phyloP scores from a whole-genome alignment of 768 basidiomycete genomes.

The Auriscalpium microsporum region DNA sequence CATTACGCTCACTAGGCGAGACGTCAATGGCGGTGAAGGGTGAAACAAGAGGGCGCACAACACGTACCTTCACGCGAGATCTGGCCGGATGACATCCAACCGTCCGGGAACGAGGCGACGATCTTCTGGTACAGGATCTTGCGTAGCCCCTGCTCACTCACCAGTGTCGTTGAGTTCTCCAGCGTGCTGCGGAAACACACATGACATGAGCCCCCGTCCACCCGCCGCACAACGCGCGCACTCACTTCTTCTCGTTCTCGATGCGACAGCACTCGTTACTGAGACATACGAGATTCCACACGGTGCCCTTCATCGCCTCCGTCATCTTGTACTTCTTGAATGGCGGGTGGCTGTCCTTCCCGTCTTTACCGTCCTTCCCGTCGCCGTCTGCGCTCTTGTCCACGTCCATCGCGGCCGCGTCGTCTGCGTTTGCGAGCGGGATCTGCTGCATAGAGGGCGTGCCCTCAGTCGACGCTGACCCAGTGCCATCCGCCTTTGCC shows the following conservation, averaged over 20 bases:
- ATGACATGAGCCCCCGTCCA: background rate
- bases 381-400: constrained; percentile 24
- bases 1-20: constrained; percentile 63
- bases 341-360: constrained; percentile 48
- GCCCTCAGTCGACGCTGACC: constrained; percentile 17
- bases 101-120: constrained; percentile 70
- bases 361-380: constrained; percentile 25
- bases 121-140: constrained; percentile 84
- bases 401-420: constrained; percentile 13
- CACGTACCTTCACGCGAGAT: constrained; percentile 77
- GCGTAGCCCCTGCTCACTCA: constrained; percentile 74
- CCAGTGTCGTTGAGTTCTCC: constrained; percentile 60
- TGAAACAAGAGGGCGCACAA: background rate
- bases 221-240: background rate
- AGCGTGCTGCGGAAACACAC: constrained; percentile 27
- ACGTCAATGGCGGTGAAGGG: background rate
- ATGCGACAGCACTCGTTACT: constrained; percentile 76
- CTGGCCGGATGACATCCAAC: constrained; percentile 82
- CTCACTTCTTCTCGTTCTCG: constrained; percentile 59
- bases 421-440: constrained; percentile 15
- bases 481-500: constrained; percentile 26
- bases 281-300: constrained; percentile 74
- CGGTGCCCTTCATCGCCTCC: constrained; percentile 67
- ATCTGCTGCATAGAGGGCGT: constrained; percentile 21
- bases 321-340: constrained; percentile 72